Evolutionary conservation across 1,139 yeast species (phyloP), one percentile per base, ranked within the genome.

Genomic region (Starmera stellimalicola): DNA sequence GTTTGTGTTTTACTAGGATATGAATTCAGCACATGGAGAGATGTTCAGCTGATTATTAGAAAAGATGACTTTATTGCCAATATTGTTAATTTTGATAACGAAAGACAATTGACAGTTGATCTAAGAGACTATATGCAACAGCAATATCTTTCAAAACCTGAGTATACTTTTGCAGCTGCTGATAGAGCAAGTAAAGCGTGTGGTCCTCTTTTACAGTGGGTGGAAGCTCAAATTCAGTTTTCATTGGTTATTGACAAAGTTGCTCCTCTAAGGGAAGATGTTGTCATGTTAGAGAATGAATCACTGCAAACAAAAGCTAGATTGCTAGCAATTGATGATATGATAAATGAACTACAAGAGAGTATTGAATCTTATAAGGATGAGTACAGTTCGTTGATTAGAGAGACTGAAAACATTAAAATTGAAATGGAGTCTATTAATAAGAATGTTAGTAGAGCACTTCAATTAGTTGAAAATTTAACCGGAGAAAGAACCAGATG

Each of bases 121-220:
- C 48, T 77, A 20, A 60, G 83, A 29, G 52, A 56, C 3, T 66
- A 58, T 38, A 76, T 84, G 80, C 77, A 75, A 34, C 48, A 55
- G 2, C 65, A 62, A 1, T 91, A 82, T 47, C 58, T 88, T 18
- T 59, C 78, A 0, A 60, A 77, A 35, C 70, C 77, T 0, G 81
- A 73, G 34, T 88, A 70, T 50, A 84, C 71, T 30, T 81, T 62
- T 48, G 91, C 80, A 35, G 60, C 80, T 0, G 95, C 84, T 0
- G 75, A 83, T 48, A 65, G 96, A 33, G 97, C 97, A 3, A 81
- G 94, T 57, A 85, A 83, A 50, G 96, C 97, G 0, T 87, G 96
- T 62, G 97, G 96, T 0, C 98, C 98, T 0, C 61, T 91, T 32
- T 54, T 83, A 19, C 79, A 77, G 42, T 91, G 98, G 98, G 93